Percentiles rank a stretch among this genome's conserved stretches.
These are phyloP conservation scores for Vitis hybrid DNA, from an alignment of 177 flowering plant species.

Conservation along the genomic window DNA sequence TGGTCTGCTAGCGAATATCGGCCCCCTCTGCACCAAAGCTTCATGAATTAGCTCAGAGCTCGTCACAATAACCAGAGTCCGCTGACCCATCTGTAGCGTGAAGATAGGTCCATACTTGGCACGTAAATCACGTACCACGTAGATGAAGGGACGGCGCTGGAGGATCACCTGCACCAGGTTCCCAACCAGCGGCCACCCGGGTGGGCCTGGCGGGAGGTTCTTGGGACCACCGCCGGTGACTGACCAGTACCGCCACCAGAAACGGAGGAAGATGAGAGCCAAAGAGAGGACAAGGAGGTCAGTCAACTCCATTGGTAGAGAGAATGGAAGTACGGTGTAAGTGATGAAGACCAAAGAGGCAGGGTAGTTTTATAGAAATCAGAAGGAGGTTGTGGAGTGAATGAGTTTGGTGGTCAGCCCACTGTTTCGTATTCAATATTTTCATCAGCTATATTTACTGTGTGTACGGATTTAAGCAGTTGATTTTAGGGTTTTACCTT, in stretches of 20 bases:
- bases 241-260: conserved; percentile 66
- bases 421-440: neutral
- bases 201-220: conserved; percentile 88
- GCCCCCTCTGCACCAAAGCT: conserved; percentile 73
- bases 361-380: neutral
- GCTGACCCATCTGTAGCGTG: conserved; percentile 93
- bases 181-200: conserved; percentile 87
- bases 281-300: conserved; percentile 36
- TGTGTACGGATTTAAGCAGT: neutral
- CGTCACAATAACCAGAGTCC: conserved; percentile 71
- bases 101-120: conserved; percentile 81
- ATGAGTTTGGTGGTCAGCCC: conserved; percentile 19
- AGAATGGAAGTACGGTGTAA: neutral
- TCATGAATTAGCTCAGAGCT: conserved; percentile 80
- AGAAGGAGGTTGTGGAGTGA: neutral
- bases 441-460: conserved; percentile 4
- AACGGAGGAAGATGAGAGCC: conserved; percentile 24
- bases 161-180: conserved; percentile 72
- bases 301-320: conserved; percentile 37
- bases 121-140: conserved; percentile 66
- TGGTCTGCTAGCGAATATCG: conserved; percentile 76
- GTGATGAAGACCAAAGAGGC: neutral
- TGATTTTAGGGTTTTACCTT: neutral
- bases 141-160: conserved; percentile 71
- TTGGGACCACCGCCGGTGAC: conserved; percentile 32